Conservation (phyloP, 2,329 filamentous ascomycete genomes). For the Microcyclospora tardicrescens region DNA sequence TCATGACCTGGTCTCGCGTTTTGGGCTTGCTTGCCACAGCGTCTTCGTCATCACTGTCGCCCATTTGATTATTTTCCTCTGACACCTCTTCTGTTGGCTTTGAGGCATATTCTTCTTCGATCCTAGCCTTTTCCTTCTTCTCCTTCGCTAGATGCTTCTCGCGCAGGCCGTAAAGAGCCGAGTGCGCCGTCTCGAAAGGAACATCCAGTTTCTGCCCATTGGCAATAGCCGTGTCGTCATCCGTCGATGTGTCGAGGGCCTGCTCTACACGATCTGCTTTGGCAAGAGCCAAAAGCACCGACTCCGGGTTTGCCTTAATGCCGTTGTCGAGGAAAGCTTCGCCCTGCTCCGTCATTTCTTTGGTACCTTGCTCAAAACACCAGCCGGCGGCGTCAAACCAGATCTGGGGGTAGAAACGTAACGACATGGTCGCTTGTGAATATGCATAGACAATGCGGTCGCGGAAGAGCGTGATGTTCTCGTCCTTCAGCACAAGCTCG, state of each 20-base stretch:
- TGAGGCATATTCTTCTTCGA: conserved; percentile 41
- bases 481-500: conserved; percentile 69
- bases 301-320: conserved; percentile 83
- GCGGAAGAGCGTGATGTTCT: conserved; percentile 63
- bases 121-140: conserved; percentile 43
- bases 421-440: conserved; percentile 82
- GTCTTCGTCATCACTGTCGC: conserved; percentile 44
- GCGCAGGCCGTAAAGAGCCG: conserved; percentile 77
- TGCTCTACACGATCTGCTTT: conserved; percentile 78
- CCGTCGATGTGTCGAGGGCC: conserved; percentile 52
- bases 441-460: conserved; percentile 79
- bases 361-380: conserved; percentile 67
- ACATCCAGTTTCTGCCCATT: conserved; percentile 63
- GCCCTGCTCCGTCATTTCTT: conserved; percentile 44
- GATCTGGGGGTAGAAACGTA: conserved; percentile 89
- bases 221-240: conserved; percentile 55
- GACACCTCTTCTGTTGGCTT: conserved; percentile 29
- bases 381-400: conserved; percentile 94
- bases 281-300: conserved; percentile 77
- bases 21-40: conserved; percentile 31
- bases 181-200: conserved; percentile 70
- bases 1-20: conserved; percentile 38
- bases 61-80: conserved; percentile 23
- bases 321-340: conserved; percentile 71
- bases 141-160: conserved; percentile 57